Percentiles rank a stretch among this genome's conserved stretches.
Conservation (phyloP, 352 stramenopile genomes). For the Chrysophaeum taylorii region DNA sequence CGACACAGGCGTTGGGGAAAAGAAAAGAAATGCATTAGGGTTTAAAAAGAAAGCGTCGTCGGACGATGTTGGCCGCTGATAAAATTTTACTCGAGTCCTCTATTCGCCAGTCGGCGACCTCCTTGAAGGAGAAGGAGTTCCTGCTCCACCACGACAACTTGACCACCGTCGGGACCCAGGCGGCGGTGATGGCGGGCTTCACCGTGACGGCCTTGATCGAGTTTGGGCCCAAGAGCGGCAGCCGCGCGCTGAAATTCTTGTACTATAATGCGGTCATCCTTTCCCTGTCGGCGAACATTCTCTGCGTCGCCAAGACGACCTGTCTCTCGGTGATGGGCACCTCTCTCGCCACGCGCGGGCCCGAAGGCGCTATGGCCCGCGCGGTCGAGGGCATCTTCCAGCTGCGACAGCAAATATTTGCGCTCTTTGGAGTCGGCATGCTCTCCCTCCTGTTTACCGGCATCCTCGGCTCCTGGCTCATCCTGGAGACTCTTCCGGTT, state of each 20-base stretch:
- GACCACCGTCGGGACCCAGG: conserved; percentile 2
- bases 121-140: conserved; percentile 11
- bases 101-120: not conserved
- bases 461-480: conserved; percentile 1
- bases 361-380: not conserved
- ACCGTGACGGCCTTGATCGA: conserved; percentile 6
- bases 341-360: conserved; percentile 1
- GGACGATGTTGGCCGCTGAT: conserved; percentile 6
- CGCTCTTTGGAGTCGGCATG: not conserved
- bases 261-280: not conserved
- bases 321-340: not conserved
- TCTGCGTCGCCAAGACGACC: conserved; percentile 7
- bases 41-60: too few species aligned
- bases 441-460: not conserved
- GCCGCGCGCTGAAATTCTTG: not conserved
- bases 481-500: not conserved
- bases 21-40: too few species aligned
- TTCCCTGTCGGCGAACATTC: not conserved
- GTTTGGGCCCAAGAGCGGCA: not conserved
- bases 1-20: too few species aligned
- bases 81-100: not conserved
- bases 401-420: not conserved
- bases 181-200: conserved; percentile 5
- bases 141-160: not conserved
- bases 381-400: conserved; percentile 2